Percentiles rank a stretch among this genome's conserved stretches.
Conservation (phyloP, 345 rosid species). For the Citrus glauca region DNA sequence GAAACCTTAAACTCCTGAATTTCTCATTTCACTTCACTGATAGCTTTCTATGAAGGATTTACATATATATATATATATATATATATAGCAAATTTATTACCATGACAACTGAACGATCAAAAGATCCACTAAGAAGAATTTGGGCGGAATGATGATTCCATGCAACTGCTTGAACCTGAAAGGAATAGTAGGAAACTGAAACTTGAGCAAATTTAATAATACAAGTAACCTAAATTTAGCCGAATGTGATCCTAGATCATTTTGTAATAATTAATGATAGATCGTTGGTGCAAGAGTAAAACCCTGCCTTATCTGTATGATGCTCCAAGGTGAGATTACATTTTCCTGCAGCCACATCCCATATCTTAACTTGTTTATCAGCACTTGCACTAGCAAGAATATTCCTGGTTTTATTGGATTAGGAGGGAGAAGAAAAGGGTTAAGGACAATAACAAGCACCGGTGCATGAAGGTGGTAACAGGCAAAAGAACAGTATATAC, state of each 20-base stretch:
- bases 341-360: slow-evolving; percentile 80
- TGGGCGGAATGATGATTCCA: slow-evolving; percentile 80
- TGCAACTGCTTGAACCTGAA: slow-evolving; percentile 93
- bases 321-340: slow-evolving; percentile 79
- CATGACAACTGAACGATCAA: slow-evolving; percentile 85
- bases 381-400: slow-evolving; percentile 93
- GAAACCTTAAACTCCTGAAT: not conserved
- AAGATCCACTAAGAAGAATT: slow-evolving; percentile 98
- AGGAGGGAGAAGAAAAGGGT: not conserved
- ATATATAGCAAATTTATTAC: slow-evolving; percentile 33
- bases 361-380: slow-evolving; percentile 75
- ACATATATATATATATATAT: not conserved
- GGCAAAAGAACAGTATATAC: not conserved
- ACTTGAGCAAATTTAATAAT: not conserved
- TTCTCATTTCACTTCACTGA: not conserved
- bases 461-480: slow-evolving; percentile 10
- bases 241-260: not conserved
- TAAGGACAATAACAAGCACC: not conserved
- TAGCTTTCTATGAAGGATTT: not conserved
- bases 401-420: slow-evolving; percentile 44
- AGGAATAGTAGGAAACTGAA: slow-evolving; percentile 4
- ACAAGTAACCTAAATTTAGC: not conserved
- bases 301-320: slow-evolving; percentile 80
- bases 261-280: not conserved
- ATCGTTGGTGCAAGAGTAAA: not conserved